phyloP scores from a whole-genome alignment of 2,329 filamentous ascomycete species.

The Ophiostoma tasmaniense region DNA sequence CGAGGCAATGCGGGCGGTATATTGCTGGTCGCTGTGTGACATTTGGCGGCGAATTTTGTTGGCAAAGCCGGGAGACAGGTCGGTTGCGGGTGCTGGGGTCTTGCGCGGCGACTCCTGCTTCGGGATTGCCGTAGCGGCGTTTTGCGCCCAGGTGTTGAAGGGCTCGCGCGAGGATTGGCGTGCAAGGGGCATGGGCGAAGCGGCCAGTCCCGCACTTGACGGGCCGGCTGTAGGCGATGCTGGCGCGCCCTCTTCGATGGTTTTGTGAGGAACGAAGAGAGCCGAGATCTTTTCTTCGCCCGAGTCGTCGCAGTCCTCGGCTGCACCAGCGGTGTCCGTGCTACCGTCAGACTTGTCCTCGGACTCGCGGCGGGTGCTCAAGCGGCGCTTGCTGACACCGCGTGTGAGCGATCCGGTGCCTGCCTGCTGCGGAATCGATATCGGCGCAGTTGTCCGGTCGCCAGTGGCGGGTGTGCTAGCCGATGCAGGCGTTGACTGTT shows the following conservation, averaged over 20 bases:
- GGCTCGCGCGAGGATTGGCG: conserved; percentile 27
- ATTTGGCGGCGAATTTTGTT: conserved; percentile 15
- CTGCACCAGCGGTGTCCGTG: conserved; percentile 31
- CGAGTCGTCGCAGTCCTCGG: conserved; percentile 51
- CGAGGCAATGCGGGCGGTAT: conserved; percentile 14
- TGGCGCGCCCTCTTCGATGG: conserved; percentile 35
- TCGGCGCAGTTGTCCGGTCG: conserved; percentile 1
- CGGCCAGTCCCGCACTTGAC: conserved; percentile 5
- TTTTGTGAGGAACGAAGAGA: conserved; percentile 70
- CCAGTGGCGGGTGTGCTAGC: background rate
- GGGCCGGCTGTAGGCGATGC: conserved; percentile 14
- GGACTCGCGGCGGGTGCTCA: conserved; percentile 29
- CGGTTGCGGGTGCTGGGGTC: conserved; percentile 6
- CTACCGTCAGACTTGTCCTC: conserved; percentile 28
- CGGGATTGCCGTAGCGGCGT: conserved; percentile 41
- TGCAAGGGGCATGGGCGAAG: conserved; percentile 14
- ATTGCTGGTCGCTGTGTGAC: conserved; percentile 17
- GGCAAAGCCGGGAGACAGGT: conserved; percentile 8
- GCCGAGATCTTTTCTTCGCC: conserved; percentile 82
- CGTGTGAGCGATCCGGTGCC: background rate
- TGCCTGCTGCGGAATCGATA: conserved; percentile 7
- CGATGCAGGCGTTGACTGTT: background rate
- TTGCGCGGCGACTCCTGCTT: conserved; percentile 36
- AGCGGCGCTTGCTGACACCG: conserved; percentile 14
- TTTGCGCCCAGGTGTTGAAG: conserved; percentile 45